Base-by-base conservation (phyloP, 1,284 basidiomycete species). In the Sanghuangporus weigelae region DNA sequence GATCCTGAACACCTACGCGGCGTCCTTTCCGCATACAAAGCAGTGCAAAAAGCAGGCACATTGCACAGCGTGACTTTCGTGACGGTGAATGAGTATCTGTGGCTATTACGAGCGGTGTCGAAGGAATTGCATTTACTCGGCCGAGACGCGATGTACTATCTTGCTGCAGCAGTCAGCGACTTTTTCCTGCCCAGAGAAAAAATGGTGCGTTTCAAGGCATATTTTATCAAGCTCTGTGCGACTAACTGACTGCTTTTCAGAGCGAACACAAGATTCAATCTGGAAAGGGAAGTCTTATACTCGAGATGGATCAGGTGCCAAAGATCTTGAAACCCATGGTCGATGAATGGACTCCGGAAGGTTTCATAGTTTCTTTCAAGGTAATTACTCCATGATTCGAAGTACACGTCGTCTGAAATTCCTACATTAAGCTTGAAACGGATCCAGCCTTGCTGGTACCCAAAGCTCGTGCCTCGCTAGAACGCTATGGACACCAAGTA, bases 261-360 rank as follows among this genome's bases (percentile, higher is more conserved):
- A 92, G 94, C 1, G 93, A 95, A 76, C 96, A 99, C 79, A 99
- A 99, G 78, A 98, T 99, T 53, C 96, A 99, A 73, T 97, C 94
- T 0, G 92, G 92, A 21, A 95, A 96, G 73, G 95, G 95, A 2
- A 95, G 91, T 67, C 77, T 99, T 40, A 84, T 89, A 49, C 92
- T 99, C 67, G 95, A 98, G 74, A 98, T 99, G 96, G 96, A 99
- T 73, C 95, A 98, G 74, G 96, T 98, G 0, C 96, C 97, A 7
- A 99, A 99, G 76, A 90, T 98, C 44, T 77, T 99, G 53, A 92
- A 93, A 73, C 90, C 93, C 0, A 82, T 99, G 77, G 95, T 98
- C 2, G 87, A 92, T 58, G 90, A 98, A 73, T 99, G 96, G 97
- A 90, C 89, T 0, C 88, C 88, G 1, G 87, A 93, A 61, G 96